Evolutionary conservation across 2,329 filamentous ascomycete genomes (phyloP), one percentile per base, ranked within the genome.

Genomic region (Fusarium humuli): DNA sequence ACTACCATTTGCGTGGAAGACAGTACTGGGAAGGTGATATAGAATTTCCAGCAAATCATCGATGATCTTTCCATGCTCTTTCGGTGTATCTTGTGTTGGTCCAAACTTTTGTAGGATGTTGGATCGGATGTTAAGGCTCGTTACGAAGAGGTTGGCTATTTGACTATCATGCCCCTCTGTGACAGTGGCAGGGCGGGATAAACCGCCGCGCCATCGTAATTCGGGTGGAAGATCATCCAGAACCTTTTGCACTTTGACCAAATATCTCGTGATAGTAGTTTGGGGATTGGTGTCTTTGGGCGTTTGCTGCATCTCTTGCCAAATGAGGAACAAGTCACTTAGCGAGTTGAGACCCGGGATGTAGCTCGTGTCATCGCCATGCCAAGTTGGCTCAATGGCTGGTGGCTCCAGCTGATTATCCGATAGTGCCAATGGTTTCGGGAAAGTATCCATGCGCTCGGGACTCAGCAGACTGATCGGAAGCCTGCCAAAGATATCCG

Each of bases 91-190:
- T 0, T 20, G 30, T 4, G 71, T 70, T 0, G 71, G 64, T 6
- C 73, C 72, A 5, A 78, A 74, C 23, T 76, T 78, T 27, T 81
- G 78, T 9, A 81, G 69, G 8, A 81, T 65, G 34, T 80, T 80
- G 4, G 80, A 81, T 8, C 78, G 75, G 2, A 81, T 74, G 23
- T 79, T 75, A 9, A 81, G 73, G 47, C 78, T 79, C 23, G 80
- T 81, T 34, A 81, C 74, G 49, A 80, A 78, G 7, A 81, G 61
- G 58, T 81, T 81, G 11, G 76, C 80, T 9, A 78, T 77, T 22
- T 81, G 80, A 5, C 76, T 79, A 42, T 81, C 77, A 46, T 81
- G 80, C 6, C 79, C 78, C 13, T 77, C 72, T 0, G 78, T 80
- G 2, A 75, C 72, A 13, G 62, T 59, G 1, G 71, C 46, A 1